Conservation (phyloP, 345 rosid genomes). For the Rhodomyrtus tomentosa region DNA sequence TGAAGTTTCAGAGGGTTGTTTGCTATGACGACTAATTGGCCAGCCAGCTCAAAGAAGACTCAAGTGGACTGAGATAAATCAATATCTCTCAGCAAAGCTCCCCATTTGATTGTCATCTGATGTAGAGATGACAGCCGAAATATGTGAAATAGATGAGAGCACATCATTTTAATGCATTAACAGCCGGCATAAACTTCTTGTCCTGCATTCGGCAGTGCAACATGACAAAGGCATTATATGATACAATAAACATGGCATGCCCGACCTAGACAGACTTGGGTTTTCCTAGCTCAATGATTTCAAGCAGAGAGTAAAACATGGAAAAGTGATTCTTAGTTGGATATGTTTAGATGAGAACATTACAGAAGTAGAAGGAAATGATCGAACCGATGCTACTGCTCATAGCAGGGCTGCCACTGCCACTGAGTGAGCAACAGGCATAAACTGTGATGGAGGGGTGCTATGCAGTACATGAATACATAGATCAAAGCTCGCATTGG, state of each 20-base stretch:
- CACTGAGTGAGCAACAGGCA: background rate
- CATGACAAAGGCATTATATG: background rate
- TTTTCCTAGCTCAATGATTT: background rate
- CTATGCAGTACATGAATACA: too few relatives aligned
- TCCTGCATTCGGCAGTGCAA: background rate
- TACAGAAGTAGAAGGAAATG: background rate
- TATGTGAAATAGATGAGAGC: background rate
- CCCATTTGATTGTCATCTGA: background rate
- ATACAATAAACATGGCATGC: background rate
- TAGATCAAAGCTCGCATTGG: background rate
- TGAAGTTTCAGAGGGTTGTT: background rate
- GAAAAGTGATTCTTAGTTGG: too few relatives aligned
- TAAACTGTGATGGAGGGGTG: background rate
- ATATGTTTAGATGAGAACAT: background rate
- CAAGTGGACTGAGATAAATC: background rate
- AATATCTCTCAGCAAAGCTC: background rate
- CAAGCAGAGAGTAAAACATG: too few relatives aligned
- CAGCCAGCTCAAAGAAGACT: background rate
- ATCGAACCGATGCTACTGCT: background rate
- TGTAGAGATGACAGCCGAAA: background rate
- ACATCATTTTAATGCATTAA: background rate
- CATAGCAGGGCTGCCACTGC: background rate
- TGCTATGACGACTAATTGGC: background rate
- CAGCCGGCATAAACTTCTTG: background rate
- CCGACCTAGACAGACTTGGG: background rate